Evolutionary conservation across 2,329 filamentous ascomycete genomes (phyloP).

Genomic region (Paramyrothecium roridum): DNA sequence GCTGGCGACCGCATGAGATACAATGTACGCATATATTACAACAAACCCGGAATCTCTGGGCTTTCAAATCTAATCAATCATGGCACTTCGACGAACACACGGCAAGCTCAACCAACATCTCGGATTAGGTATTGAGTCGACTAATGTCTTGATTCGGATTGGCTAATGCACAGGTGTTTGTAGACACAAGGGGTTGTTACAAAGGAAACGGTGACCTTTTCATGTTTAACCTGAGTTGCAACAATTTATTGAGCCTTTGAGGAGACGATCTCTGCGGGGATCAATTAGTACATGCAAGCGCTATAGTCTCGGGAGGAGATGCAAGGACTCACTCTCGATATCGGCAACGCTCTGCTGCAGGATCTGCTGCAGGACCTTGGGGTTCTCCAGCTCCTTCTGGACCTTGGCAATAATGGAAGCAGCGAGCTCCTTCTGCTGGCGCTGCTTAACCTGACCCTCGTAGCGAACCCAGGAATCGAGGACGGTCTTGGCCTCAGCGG

Average conservation of each 20-base stretch:
- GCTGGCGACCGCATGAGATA: no score
- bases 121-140: background rate
- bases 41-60: no score
- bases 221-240: slow-evolving; percentile 29
- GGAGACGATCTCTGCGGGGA: slow-evolving; percentile 53
- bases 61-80: no score
- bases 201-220: slow-evolving; percentile 45
- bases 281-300: slow-evolving; percentile 27
- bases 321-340: slow-evolving; percentile 75
- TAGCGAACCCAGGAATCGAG: slow-evolving; percentile 99
- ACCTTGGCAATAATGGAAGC: slow-evolving; percentile 95
- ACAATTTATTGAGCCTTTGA: slow-evolving; percentile 60
- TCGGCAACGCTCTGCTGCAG: slow-evolving; percentile 94
- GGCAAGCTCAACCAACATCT: slow-evolving; percentile 7
- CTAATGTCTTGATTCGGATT: slow-evolving; percentile 34
- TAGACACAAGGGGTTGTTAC: slow-evolving; percentile 48
- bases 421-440: slow-evolving; percentile 95
- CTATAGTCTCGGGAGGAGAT: background rate
- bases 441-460: slow-evolving; percentile 97
- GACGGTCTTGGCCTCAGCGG: slow-evolving; percentile 88
- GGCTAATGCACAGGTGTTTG: slow-evolving; percentile 63
- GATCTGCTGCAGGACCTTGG: slow-evolving; percentile 95
- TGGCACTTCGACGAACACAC: no score
- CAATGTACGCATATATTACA: no score
- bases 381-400: slow-evolving; percentile 97